phyloP scores from a whole-genome alignment of 2,329 filamentous ascomycete species.

The Lecanicillium sp. region DNA sequence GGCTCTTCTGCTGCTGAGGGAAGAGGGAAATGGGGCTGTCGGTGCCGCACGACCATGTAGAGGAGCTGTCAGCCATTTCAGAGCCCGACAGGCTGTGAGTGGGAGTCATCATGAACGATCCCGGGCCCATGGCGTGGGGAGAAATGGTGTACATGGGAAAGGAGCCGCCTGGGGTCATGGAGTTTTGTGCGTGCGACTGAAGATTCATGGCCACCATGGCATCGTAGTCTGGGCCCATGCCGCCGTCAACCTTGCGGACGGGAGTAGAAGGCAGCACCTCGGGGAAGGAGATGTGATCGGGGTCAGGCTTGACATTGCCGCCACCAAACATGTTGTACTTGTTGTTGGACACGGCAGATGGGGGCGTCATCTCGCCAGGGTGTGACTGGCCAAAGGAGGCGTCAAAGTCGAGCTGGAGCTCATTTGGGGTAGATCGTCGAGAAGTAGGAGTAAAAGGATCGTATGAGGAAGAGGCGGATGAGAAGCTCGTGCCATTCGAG shows the following conservation, averaged over 20 bases:
- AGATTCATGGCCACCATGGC: slow-evolving; percentile 30
- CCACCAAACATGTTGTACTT: slow-evolving; percentile 28
- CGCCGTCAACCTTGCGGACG: slow-evolving; percentile 25
- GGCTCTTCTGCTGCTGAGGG: slow-evolving; percentile 20
- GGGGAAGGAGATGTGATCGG: slow-evolving; percentile 23
- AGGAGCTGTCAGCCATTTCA: slow-evolving; percentile 27
- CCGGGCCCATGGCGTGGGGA: slow-evolving; percentile 22
- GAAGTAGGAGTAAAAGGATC: slow-evolving; percentile 37
- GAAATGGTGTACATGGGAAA: slow-evolving; percentile 28
- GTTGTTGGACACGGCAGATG: slow-evolving; percentile 20
- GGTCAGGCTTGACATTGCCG: slow-evolving; percentile 22
- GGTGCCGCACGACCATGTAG: slow-evolving; percentile 30
- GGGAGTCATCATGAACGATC: slow-evolving; percentile 31
- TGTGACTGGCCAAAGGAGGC: slow-evolving; percentile 17
- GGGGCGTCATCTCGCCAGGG: slow-evolving; percentile 26
- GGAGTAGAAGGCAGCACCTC: slow-evolving; percentile 26
- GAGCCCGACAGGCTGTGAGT: slow-evolving; percentile 30
- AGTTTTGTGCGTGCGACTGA: slow-evolving; percentile 16
- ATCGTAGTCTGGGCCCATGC: slow-evolving; percentile 27
- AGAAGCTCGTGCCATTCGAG: slow-evolving; percentile 28
- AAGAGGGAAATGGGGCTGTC: slow-evolving; percentile 34
- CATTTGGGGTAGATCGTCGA: slow-evolving; percentile 33
- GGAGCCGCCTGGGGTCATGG: slow-evolving; percentile 28
- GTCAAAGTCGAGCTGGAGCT: slow-evolving; percentile 29
- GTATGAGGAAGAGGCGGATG: slow-evolving; percentile 29